Conservation (phyloP, 2,329 filamentous ascomycete genomes). For the Phyllachora maydis region DNA sequence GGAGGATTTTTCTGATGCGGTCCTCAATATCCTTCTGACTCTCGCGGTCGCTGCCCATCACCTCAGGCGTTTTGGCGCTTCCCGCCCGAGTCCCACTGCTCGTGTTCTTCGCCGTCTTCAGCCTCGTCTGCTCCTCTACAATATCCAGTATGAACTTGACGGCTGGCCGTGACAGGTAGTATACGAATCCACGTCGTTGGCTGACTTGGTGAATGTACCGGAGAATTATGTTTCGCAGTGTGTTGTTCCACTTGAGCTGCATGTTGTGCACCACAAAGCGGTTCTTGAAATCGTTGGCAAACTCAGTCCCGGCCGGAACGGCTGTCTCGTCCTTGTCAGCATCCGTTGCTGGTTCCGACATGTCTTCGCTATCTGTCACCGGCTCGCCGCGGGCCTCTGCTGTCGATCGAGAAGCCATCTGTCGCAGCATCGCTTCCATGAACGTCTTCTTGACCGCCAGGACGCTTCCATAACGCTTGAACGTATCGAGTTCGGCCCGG, state of each 20-base stretch:
- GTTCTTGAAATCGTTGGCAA: conserved; percentile 90
- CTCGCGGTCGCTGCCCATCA: conserved; percentile 29
- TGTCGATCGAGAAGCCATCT: conserved; percentile 9
- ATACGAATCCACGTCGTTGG: conserved; percentile 87
- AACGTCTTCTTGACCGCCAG: conserved; percentile 36
- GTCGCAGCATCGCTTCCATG: conserved; percentile 33
- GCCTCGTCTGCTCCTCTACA: conserved; percentile 77
- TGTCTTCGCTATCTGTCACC: conserved; percentile 16
- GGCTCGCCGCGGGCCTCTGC: too few species aligned
- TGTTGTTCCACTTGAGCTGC: conserved; percentile 97
- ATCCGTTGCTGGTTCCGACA: conserved; percentile 1
- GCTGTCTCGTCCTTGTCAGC: conserved; percentile 28
- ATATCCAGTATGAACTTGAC: conserved; percentile 98
- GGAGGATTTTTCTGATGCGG: conserved; percentile 66
- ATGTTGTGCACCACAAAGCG: conserved; percentile 96
- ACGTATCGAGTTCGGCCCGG: conserved; percentile 37
- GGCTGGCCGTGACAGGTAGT: conserved; percentile 87
- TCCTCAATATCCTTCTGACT: conserved; percentile 52
- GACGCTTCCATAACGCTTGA: conserved; percentile 31
- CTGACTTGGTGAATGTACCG: conserved; percentile 96
- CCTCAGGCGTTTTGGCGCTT: conserved; percentile 13
- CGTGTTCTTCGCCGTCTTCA: conserved; percentile 21
- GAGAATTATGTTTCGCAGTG: conserved; percentile 83
- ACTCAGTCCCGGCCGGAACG: conserved; percentile 53
- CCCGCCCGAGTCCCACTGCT: too few species aligned